Conservation (phyloP, 192 early-diverging fungal genomes). For the Entophlyctis helioformis region DNA sequence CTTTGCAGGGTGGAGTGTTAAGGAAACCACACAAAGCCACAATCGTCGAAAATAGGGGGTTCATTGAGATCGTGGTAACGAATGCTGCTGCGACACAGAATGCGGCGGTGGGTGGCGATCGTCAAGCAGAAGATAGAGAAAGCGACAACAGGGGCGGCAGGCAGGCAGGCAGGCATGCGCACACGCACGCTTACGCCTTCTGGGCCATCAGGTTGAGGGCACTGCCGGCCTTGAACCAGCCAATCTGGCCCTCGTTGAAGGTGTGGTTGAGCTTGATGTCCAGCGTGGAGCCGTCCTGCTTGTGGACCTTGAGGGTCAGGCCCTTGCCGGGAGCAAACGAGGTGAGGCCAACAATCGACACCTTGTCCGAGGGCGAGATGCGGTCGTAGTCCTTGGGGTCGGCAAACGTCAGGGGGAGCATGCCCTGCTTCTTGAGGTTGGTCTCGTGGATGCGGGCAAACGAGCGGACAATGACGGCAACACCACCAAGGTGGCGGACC, state of each 20-base stretch:
- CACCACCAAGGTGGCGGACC: constrained; percentile 89
- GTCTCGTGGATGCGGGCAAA: constrained; percentile 99
- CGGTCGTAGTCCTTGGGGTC: constrained; percentile 83
- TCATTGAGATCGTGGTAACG: no score
- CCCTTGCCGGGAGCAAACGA: constrained; percentile 70
- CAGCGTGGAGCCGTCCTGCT: constrained; percentile 61
- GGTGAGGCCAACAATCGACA: constrained; percentile 80
- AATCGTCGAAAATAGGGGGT: no score
- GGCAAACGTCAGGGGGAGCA: constrained; percentile 84
- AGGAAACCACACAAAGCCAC: no score
- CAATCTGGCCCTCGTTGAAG: constrained; percentile 98
- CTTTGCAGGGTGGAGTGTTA: no score
- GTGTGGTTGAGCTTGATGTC: constrained; percentile 91
- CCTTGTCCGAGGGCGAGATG: constrained; percentile 74
- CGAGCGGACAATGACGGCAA: constrained; percentile 86
- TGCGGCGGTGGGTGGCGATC: no score
- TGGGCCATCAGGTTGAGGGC: constrained; percentile 17
- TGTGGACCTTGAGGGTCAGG: constrained; percentile 73
- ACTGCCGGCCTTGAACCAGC: constrained; percentile 94
- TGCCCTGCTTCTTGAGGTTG: constrained; percentile 99
- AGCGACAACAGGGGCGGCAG: no score
- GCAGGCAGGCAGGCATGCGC: no score
- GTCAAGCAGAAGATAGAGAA: no score
- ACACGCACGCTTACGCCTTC: no score
- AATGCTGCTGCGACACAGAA: no score